Conservation (phyloP, 345 rosid genomes). For the Ailanthus altissimus region DNA sequence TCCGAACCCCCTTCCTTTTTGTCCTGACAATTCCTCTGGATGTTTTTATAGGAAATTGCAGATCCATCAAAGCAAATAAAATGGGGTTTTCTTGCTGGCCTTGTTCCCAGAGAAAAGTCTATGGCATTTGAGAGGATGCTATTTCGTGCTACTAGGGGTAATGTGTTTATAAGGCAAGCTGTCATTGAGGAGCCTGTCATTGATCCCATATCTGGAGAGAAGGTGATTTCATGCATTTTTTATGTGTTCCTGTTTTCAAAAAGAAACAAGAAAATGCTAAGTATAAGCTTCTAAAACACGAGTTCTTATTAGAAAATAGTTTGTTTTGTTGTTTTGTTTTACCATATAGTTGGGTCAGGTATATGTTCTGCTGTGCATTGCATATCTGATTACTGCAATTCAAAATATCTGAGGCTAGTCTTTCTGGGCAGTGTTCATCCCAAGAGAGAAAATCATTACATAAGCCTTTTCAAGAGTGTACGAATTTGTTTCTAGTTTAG, state of each 20-base stretch:
- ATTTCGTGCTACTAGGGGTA: conserved; percentile 97
- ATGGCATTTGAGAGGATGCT: conserved; percentile 94
- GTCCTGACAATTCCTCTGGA: conserved; percentile 4
- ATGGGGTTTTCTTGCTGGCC: conserved; percentile 83
- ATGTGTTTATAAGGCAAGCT: conserved; percentile 70
- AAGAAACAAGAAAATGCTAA: background rate
- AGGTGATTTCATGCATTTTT: conserved; percentile 48
- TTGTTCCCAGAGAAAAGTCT: conserved; percentile 88
- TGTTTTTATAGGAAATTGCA: conserved; percentile 54
- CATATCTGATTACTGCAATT: conserved; percentile 4
- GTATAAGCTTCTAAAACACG: background rate
- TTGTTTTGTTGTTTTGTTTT: background rate
- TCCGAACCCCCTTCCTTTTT: conserved; percentile 3
- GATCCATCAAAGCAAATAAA: conserved; percentile 89
- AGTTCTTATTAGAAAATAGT: background rate
- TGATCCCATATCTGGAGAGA: conserved; percentile 91
- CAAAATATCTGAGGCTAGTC: background rate
- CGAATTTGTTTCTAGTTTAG: conserved; percentile 7
- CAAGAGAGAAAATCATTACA: background rate
- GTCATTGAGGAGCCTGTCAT: conserved; percentile 67
- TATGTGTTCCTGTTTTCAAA: background rate
- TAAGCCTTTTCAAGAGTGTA: background rate
- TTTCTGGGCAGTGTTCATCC: background rate
- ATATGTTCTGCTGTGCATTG: background rate
- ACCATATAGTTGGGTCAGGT: background rate